phyloP scores from a whole-genome alignment of 257 asterid species.

The Penstemon eatonii region DNA sequence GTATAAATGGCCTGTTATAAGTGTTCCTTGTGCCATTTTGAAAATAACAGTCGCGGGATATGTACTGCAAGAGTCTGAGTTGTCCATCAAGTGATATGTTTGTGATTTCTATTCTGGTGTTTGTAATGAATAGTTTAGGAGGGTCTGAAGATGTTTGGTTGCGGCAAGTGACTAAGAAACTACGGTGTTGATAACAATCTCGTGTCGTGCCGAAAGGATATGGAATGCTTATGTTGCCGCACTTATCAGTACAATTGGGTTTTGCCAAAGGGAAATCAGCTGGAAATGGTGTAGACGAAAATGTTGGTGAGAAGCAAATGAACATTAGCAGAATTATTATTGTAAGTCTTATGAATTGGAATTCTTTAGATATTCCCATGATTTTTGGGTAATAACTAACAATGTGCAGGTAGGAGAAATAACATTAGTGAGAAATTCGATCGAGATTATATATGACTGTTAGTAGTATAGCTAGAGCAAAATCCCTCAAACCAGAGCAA shows the following conservation, averaged over 20 bases:
- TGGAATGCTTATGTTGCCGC: no score
- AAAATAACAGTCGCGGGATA: conserved; percentile 9
- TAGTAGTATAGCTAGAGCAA: no score
- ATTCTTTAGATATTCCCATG: no score
- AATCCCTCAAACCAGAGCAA: no score
- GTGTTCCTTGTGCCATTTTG: background rate
- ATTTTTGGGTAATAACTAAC: background rate
- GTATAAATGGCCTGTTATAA: rapidly evolving
- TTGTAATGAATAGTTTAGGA: background rate
- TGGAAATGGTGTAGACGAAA: no score
- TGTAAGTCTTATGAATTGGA: no score
- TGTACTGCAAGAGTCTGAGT: background rate
- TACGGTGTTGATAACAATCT: background rate
- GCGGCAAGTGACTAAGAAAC: conserved; percentile 12
- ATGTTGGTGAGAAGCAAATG: background rate
- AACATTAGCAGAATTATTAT: no score
- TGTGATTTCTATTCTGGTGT: background rate
- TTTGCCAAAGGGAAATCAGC: background rate
- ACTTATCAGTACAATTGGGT: conserved; percentile 5
- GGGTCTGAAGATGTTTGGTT: background rate
- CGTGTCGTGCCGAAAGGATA: conserved; percentile 19
- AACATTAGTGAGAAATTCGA: background rate
- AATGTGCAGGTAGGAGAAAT: no score
- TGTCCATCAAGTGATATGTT: conserved; percentile 23
- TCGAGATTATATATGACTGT: no score